Evolutionary conservation across 2,329 filamentous ascomycete species (phyloP).

Genomic region (Pseudonectria foliicola): DNA sequence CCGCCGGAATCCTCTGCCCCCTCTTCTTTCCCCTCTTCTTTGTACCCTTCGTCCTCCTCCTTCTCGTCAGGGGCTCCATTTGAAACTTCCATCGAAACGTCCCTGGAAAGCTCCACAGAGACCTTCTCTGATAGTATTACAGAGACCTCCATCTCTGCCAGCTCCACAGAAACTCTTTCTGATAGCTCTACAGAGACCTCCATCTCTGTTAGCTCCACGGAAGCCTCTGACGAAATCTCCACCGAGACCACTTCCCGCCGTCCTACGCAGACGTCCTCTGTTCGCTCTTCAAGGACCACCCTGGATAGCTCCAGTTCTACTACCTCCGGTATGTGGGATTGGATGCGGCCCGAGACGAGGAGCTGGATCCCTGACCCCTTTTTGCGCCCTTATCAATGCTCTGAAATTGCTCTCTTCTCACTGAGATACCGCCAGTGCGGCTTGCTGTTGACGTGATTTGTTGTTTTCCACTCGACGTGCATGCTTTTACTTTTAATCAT

Average conservation of each 20-base stretch:
- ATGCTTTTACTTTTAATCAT: neutral
- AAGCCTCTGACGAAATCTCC: neutral
- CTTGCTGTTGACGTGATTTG: constrained; percentile 4
- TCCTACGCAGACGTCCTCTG: no score
- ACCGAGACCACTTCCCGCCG: no score
- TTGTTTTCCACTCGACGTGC: constrained; percentile 4
- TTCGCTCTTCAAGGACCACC: no score
- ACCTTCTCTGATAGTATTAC: constrained; percentile 5
- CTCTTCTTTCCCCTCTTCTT: constrained; percentile 20
- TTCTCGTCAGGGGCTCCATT: constrained; percentile 20
- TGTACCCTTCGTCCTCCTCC: constrained; percentile 23
- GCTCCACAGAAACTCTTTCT: constrained; percentile 4
- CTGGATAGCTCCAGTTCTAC: constrained; percentile 1
- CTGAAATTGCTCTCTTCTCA: neutral
- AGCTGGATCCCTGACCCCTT: constrained; percentile 11
- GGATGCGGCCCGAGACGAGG: constrained; percentile 7
- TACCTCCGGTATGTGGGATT: constrained; percentile 26
- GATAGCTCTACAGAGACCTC: neutral
- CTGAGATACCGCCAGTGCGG: constrained; percentile 16
- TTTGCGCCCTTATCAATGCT: constrained; percentile 4
- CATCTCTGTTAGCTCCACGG: neutral
- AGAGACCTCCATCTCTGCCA: constrained; percentile 4
- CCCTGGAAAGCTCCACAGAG: constrained; percentile 8
- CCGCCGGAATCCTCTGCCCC: constrained; percentile 18
- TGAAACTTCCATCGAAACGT: constrained; percentile 12